A percentile compares a stretch with the other conserved stretches of the same genome.
Conservation (phyloP, 2,329 filamentous ascomycete genomes). For the Clonostachys rosea region DNA sequence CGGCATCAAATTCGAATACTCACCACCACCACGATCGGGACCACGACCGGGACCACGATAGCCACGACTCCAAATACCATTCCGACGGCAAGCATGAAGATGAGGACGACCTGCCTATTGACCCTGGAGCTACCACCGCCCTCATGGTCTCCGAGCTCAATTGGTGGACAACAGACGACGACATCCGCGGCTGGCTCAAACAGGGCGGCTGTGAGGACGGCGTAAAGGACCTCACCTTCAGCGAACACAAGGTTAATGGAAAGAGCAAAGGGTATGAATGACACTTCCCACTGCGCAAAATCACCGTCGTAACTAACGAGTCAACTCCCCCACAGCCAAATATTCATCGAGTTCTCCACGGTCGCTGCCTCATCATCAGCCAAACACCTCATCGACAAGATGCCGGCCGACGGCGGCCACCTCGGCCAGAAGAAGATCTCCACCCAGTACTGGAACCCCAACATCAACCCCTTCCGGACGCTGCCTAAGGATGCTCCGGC, state of each 20-base stretch:
- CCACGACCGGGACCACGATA: constrained; percentile 18
- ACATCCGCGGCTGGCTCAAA: constrained; percentile 81
- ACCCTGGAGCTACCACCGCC: constrained; percentile 60
- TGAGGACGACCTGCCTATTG: constrained; percentile 32
- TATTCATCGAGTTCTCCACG: constrained; percentile 79
- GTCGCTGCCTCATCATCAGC: constrained; percentile 80
- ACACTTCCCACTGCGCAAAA: neutral
- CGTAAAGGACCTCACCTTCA: constrained; percentile 90
- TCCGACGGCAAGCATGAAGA: constrained; percentile 39
- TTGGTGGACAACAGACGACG: constrained; percentile 97
- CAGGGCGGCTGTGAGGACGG: constrained; percentile 79
- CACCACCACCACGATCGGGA: constrained; percentile 32
- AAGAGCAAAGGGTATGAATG: constrained; percentile 87
- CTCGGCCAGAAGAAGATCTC: constrained; percentile 64
- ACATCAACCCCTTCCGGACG: constrained; percentile 84
- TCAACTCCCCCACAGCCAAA: constrained; percentile 43
- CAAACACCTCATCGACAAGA: constrained; percentile 74
- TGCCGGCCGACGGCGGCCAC: constrained; percentile 44
- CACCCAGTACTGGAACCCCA: constrained; percentile 71
- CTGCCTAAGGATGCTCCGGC: constrained; percentile 79
- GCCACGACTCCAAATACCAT: constrained; percentile 48
- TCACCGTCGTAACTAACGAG: constrained; percentile 5
- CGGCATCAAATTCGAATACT: constrained; percentile 8
- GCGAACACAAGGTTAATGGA: constrained; percentile 97
- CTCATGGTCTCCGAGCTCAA: constrained; percentile 84